Evolutionary conservation across 805 yeast genomes (phyloP).

Genomic region (Deakozyma indianensis): DNA sequence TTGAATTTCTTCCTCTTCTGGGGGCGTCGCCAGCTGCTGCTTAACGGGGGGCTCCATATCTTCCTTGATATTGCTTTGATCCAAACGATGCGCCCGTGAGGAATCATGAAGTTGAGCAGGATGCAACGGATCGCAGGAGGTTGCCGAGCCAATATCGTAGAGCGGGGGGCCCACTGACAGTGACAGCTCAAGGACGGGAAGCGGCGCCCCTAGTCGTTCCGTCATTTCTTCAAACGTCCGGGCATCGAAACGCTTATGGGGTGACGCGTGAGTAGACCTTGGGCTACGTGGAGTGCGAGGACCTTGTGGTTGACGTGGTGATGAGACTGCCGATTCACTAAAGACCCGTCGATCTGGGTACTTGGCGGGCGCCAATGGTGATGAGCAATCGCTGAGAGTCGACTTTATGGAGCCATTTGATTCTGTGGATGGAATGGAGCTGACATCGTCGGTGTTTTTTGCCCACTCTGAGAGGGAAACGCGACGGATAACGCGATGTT

Average conservation of each 20-base stretch:
- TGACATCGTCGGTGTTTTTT: background rate
- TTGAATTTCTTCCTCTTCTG: background rate
- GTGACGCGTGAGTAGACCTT: background rate
- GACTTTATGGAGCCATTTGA: background rate
- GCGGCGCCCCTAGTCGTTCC: background rate
- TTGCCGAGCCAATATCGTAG: too few species aligned
- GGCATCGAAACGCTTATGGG: background rate
- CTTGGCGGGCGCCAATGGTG: background rate
- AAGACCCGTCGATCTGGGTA: background rate
- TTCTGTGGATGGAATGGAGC: background rate
- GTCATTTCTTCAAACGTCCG: background rate
- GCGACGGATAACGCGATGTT: constrained; percentile 1
- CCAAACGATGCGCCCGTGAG: background rate
- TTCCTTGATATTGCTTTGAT: background rate
- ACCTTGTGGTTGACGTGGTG: background rate
- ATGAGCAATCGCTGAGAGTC: background rate
- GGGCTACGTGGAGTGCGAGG: background rate
- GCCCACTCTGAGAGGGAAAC: background rate
- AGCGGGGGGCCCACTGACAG: background rate
- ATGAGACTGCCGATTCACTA: background rate
- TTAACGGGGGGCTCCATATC: background rate
- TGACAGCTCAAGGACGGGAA: background rate
- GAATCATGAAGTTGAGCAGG: too few species aligned
- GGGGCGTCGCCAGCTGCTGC: background rate
- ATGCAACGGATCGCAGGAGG: too few species aligned